Base-by-base conservation (phyloP, 1,284 basidiomycete genomes). In the Cutaneotrichosporon daszewskae region DNA sequence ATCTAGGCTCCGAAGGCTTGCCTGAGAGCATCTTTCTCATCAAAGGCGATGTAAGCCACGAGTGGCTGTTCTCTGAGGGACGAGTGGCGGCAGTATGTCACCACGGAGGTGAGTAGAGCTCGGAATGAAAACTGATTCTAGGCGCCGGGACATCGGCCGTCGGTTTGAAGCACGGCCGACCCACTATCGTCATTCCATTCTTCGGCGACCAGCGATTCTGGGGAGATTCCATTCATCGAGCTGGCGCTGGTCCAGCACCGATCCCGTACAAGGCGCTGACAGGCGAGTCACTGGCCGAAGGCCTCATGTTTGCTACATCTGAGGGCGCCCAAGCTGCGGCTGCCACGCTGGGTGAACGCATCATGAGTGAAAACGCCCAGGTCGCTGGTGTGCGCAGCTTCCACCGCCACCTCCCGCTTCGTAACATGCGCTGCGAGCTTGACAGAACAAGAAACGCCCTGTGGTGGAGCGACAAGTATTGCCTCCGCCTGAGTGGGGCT, bases 131-230 rank as follows among this genome's bases (percentile, higher is more conserved):
- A 2, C 12, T 26, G 18, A 27, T 35, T 56, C 29, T 32, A 59
- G 59, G 81, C 3, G 81, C 82, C 3, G 82, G 82, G 0, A 83
- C 81, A 0, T 78, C 79, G 3, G 79, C 81, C 0, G 78, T 80
- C 9, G 80, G 80, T 3, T 62, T 84, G 16, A 69, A 77, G 1
- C 78, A 80, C 40, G 81, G 82, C 1, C 62, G 78, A 10, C 81
- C 82, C 1, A 83, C 81, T 0, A 76, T 83, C 8, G 74, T 84
- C 0, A 77, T 83, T 1, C 81, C 81, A 0, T 83, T 81, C 69
- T 84, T 84, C 60, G 82, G 82, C 1, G 83, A 85, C 58, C 82
- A 85, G 56, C 64, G 69, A 57, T 66, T 74, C 50, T 76, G 75
- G 73, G 76, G 73, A 1, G 60, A 70, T 18, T 82, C 82, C 76